A percentile compares a stretch with the other conserved stretches of the same genome.
Conservation (phyloP, 768 basidiomycete species). For the Arthromyces matolae region DNA sequence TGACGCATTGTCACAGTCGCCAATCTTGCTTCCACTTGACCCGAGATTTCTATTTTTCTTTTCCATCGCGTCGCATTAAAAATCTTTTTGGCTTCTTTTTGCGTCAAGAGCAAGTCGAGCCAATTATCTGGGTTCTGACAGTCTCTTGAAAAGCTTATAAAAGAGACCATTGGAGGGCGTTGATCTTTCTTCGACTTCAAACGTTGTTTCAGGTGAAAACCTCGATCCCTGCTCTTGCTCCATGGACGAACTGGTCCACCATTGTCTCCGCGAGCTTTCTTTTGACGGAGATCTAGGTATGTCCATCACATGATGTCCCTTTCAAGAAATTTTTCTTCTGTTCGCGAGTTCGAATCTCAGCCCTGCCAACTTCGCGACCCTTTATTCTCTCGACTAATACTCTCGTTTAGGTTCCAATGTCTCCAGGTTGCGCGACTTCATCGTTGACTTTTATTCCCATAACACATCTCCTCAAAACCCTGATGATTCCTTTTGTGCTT, state of each 20-base stretch:
- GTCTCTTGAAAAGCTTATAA: neutral
- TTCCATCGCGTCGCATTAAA: slow-evolving; percentile 8
- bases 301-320: slow-evolving; percentile 37
- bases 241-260: slow-evolving; percentile 85
- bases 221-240: neutral
- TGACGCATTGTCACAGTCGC: slow-evolving; percentile 13
- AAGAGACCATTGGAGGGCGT: neutral
- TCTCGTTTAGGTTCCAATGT: slow-evolving; percentile 60
- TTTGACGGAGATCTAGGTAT: slow-evolving; percentile 90
- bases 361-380: slow-evolving; percentile 18
- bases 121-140: slow-evolving; percentile 2
- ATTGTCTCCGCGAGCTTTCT: slow-evolving; percentile 81
- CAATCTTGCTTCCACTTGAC: too few species aligned
- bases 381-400: slow-evolving; percentile 13
- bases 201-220: neutral
- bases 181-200: neutral
- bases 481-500: slow-evolving; percentile 74
- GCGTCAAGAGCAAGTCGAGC: slow-evolving; percentile 14
- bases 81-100: slow-evolving; percentile 11
- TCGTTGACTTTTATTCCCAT: slow-evolving; percentile 60
- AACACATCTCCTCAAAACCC: slow-evolving; percentile 45
- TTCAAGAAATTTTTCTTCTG: slow-evolving; percentile 11
- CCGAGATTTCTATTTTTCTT: slow-evolving; percentile 6
- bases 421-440: slow-evolving; percentile 67
- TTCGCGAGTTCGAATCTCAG: slow-evolving; percentile 44